phyloP scores from a whole-genome alignment of 495 filamentous ascomycete species.

The Corynascus novoguineensis region DNA sequence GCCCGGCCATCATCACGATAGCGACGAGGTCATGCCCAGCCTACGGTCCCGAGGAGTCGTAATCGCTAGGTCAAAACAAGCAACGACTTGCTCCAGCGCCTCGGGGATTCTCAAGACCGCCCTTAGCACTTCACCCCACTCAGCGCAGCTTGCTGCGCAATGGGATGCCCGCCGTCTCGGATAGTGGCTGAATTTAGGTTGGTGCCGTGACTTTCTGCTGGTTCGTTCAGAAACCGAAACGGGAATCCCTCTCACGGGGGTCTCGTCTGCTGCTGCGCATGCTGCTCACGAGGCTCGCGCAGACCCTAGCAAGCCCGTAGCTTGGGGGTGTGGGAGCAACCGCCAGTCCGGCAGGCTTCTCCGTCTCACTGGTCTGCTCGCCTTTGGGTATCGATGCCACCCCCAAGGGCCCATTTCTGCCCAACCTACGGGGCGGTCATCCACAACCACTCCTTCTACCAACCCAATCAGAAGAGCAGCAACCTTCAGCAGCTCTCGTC shows the following conservation, averaged over 20 bases:
- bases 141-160: slow-evolving; percentile 13
- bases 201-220: not conserved
- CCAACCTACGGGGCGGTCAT: slow-evolving; percentile 34
- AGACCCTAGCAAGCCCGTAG: slow-evolving; percentile 21
- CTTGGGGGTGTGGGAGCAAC: slow-evolving; percentile 28
- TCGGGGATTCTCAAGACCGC: slow-evolving; percentile 1
- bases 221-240: slow-evolving; percentile 14
- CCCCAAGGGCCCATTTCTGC: slow-evolving; percentile 33
- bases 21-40: not conserved
- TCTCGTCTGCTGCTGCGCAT: slow-evolving; percentile 4
- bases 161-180: slow-evolving; percentile 12
- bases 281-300: slow-evolving; percentile 25
- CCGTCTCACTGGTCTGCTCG: slow-evolving; percentile 27
- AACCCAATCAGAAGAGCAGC: slow-evolving; percentile 27
- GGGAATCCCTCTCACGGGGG: slow-evolving; percentile 17
- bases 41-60: slow-evolving; percentile 7
- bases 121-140: slow-evolving; percentile 19
- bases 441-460: slow-evolving; percentile 27
- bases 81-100: not conserved
- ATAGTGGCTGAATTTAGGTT: slow-evolving; percentile 15
- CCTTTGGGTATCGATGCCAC: slow-evolving; percentile 33
- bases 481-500: slow-evolving; percentile 11
- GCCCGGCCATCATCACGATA: not conserved
- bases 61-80: slow-evolving; percentile 12
- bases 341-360: slow-evolving; percentile 24